These are phyloP conservation scores for Leucocoprinus birnbaumii DNA, from an alignment of 768 basidiomycete species.

Conservation along the genomic window DNA sequence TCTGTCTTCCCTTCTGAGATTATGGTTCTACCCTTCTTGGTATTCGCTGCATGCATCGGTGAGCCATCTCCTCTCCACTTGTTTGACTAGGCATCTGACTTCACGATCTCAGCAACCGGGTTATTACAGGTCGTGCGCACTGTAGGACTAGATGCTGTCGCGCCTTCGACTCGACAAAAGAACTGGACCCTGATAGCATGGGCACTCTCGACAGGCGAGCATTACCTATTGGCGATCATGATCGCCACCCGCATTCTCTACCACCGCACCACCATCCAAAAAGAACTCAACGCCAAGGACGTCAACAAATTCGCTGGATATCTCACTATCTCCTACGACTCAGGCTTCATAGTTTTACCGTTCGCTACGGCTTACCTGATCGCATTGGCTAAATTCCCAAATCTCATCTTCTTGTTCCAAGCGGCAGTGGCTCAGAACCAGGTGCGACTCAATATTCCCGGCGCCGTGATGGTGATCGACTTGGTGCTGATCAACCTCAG, in stretches of 20 bases:
- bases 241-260: neutral
- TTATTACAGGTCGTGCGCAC: neutral
- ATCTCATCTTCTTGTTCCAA: conserved; percentile 1
- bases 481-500: neutral
- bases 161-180: neutral
- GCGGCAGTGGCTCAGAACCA: neutral
- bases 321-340: conserved; percentile 9
- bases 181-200: conserved; percentile 10
- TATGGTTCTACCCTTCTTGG: conserved; percentile 2
- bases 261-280: neutral
- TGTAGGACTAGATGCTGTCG: neutral
- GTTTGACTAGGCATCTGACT: neutral
- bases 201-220: conserved; percentile 2
- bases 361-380: conserved; percentile 6
- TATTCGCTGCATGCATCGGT: conserved; percentile 4
- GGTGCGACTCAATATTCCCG: neutral
- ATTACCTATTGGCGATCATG: conserved; percentile 6
- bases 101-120: neutral
- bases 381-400: neutral
- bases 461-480: neutral
- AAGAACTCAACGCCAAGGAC: neutral
- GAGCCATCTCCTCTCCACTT: neutral
- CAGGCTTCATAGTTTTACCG: neutral
- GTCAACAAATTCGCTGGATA: neutral
- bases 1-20: conserved; percentile 7